Conservation (phyloP, 768 basidiomycete genomes). For the Mycena alexandri region DNA sequence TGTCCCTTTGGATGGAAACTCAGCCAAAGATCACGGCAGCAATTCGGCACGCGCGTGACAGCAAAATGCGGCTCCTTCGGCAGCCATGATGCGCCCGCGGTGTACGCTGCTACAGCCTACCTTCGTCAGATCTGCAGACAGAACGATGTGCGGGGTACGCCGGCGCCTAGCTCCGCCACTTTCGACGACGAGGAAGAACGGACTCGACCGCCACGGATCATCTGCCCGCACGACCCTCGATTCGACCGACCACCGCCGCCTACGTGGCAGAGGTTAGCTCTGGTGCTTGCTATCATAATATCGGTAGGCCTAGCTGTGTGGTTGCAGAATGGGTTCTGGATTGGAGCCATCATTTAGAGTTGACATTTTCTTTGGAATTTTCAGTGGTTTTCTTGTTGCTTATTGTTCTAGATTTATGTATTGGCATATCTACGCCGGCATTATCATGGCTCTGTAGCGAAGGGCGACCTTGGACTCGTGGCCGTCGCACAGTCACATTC, state of each 20-base stretch:
- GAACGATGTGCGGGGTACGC: neutral
- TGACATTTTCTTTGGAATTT: too few species aligned
- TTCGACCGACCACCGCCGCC: slow-evolving; percentile 33
- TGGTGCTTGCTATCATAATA: slow-evolving; percentile 26
- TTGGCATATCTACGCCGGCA: too few species aligned
- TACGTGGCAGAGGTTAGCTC: slow-evolving; percentile 33
- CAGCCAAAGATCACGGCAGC: too few species aligned
- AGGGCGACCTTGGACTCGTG: too few species aligned
- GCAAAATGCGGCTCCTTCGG: too few species aligned
- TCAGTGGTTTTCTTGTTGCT: too few species aligned
- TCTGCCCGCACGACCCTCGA: slow-evolving; percentile 35
- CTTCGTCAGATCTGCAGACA: slow-evolving; percentile 24
- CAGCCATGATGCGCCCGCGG: slow-evolving; percentile 18
- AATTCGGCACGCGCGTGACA: too few species aligned
- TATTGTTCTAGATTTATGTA: too few species aligned
- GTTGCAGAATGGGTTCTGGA: slow-evolving; percentile 35
- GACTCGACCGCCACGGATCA: slow-evolving; percentile 21
- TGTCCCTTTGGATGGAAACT: too few species aligned
- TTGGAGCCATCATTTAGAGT: slow-evolving; percentile 12
- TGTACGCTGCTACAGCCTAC: slow-evolving; percentile 22
- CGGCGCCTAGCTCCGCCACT: slow-evolving; percentile 5
- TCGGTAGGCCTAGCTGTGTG: slow-evolving; percentile 27
- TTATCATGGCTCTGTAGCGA: too few species aligned
- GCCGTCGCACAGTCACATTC: too few species aligned
- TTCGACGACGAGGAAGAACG: slow-evolving; percentile 36